Conservation (phyloP, 1,284 basidiomycete genomes). For the Naganishia sp. region DNA sequence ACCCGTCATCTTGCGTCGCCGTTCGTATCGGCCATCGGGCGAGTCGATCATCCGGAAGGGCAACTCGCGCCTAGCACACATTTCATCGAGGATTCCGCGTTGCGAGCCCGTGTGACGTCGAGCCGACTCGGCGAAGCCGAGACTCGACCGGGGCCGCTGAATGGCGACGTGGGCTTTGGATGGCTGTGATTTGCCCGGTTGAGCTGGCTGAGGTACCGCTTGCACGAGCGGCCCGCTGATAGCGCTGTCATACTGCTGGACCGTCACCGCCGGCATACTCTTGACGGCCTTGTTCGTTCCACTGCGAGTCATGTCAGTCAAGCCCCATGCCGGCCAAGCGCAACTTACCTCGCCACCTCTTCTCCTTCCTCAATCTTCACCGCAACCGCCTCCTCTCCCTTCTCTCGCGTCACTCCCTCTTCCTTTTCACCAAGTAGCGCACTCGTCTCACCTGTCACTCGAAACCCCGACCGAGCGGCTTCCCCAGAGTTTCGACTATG, state of each 20-base stretch:
- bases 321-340: not conserved
- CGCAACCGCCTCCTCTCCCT: not conserved
- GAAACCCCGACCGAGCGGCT: slow-evolving; percentile 30
- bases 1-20: not conserved
- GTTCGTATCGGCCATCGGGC: slow-evolving; percentile 2
- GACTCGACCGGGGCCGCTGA: slow-evolving; percentile 11
- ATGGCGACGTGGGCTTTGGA: not conserved
- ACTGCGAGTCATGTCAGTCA: not conserved
- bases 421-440: not conserved
- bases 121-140: slow-evolving; percentile 16
- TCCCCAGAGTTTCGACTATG: slow-evolving; percentile 27
- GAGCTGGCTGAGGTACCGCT: not conserved
- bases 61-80: slow-evolving; percentile 32
- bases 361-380: slow-evolving; percentile 16
- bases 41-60: slow-evolving; percentile 25
- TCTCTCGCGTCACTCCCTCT: not conserved
- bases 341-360: slow-evolving; percentile 1
- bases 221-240: too few relatives aligned
- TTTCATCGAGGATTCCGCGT: slow-evolving; percentile 34
- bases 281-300: too few relatives aligned
- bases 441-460: slow-evolving; percentile 26
- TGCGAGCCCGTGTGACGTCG: not conserved
- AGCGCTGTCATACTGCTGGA: too few relatives aligned
- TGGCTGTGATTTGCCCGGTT: not conserved
- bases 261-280: too few relatives aligned